These are phyloP conservation scores for Rhizopus sp. DNA, from an alignment of 371 early-diverging fungal genomes.

Conservation along the genomic window DNA sequence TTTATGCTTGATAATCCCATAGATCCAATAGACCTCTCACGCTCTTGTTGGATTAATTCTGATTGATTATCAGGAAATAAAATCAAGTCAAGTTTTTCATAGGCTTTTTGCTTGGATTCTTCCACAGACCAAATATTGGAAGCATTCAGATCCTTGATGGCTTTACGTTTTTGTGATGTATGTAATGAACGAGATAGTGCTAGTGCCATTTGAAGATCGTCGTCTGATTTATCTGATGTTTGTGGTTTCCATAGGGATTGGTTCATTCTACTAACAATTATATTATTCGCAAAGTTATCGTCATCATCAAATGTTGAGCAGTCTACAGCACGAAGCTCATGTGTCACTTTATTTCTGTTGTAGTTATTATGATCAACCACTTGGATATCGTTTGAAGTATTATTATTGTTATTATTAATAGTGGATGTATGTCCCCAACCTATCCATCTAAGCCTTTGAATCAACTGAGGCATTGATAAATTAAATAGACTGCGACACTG, in stretches of 20 bases:
- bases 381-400: background rate
- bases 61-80: conserved; percentile 1
- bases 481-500: conserved; percentile 19
- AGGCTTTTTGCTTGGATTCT: conserved; percentile 13
- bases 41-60: background rate
- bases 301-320: background rate
- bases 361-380: background rate
- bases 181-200: conserved; percentile 26
- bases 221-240: conserved; percentile 24
- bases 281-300: conserved; percentile 13
- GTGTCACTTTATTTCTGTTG: background rate
- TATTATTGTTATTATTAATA: background rate
- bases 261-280: conserved; percentile 10
- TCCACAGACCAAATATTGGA: conserved; percentile 26
- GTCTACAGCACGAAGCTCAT: background rate
- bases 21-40: conserved; percentile 7
- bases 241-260: background rate
- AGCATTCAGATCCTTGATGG: conserved; percentile 16
- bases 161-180: conserved; percentile 4
- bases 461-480: conserved; percentile 19
- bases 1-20: conserved; percentile 6
- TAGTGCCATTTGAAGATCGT: conserved; percentile 30
- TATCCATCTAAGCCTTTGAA: conserved; percentile 34
- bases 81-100: conserved; percentile 6
- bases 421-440: conserved; percentile 35